Base-by-base conservation (phyloP, 1,284 basidiomycete genomes). In the Sparassis latifolia region DNA sequence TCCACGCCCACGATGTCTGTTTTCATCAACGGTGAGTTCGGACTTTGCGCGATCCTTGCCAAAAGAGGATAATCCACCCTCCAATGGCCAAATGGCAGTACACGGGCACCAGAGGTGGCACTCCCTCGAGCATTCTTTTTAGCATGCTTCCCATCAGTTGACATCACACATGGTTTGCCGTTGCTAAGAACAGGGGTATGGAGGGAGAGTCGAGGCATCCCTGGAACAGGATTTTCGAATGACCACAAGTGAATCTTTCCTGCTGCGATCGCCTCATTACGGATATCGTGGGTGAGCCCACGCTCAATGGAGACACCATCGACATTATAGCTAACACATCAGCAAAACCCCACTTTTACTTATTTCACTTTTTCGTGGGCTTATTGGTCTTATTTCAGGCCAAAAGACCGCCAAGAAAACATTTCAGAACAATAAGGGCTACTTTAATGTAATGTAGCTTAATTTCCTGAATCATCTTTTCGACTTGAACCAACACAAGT, bases 1-100 rank as follows among this genome's bases (percentile, higher is more conserved):
- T 72, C 68, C 2, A 73, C 63, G 0, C 44, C 44, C 10, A 45
- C 31, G 20, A 50, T 46, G 39, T 50, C 49, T 3, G 44, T 42
- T 33, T 49, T 49, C 47, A 49, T 49, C 20, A 49, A 35, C n/a
- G 47, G 47, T 38, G 47, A 49, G 47, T 49, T 43, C 27, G 42
- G n/a, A 4, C 47, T 42, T 30, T 49, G 41, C 4, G 47, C 47
- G 42, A 49, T 10, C 33, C 10, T 32, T n/a, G 42, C 41, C 20
- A 49, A 42, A 2, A 42, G 47, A 5, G 41, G 41, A 20, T 43
- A 49, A 30, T 49, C 41, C 3, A 44, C 47, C 7, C 42, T 31
- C 9, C 44, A 49, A 3, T 35, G 47, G 3, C 47, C 47, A 2
- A 49, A 12, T 5, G 33, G 9, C 9, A 49, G 4, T 3, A 29